Conservation (phyloP, 495 filamentous ascomycete genomes). For the Chaetomium cochliodes region DNA sequence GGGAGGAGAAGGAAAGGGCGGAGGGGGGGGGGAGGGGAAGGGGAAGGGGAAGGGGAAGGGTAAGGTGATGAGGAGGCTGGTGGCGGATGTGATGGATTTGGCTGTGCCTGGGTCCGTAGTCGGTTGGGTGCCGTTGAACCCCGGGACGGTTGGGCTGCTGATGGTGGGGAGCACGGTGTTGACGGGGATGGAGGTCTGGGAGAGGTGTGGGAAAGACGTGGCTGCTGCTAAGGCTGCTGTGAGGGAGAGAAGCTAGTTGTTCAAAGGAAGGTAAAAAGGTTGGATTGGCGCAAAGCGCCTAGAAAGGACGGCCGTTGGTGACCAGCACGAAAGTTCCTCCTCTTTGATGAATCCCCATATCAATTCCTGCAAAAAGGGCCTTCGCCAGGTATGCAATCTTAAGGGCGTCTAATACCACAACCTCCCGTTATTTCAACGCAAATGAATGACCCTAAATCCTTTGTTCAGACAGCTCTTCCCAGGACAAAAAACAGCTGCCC, state of each 20-base stretch:
- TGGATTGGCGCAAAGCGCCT: not conserved
- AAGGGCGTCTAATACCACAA: no score
- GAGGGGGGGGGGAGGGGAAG: not conserved
- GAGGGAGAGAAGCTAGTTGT: not conserved
- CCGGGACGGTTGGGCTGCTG: slow-evolving; percentile 48
- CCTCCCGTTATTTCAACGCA: not conserved
- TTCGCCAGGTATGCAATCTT: no score
- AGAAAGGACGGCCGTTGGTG: not conserved
- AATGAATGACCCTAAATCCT: not conserved
- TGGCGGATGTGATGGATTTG: slow-evolving; percentile 58
- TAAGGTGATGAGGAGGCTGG: slow-evolving; percentile 39
- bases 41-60: slow-evolving; percentile 16
- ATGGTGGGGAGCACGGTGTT: slow-evolving; percentile 60
- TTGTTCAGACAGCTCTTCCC: not conserved
- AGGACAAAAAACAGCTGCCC: not conserved
- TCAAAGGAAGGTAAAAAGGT: not conserved
- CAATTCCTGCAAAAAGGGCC: not conserved
- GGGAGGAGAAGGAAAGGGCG: not conserved
- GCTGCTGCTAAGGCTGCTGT: slow-evolving; percentile 3
- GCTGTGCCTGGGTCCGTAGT: slow-evolving; percentile 54
- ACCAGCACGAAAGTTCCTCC: not conserved
- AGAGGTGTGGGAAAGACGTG: slow-evolving; percentile 43
- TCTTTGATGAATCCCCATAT: not conserved
- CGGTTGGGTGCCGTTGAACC: slow-evolving; percentile 52
- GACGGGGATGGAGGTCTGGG: slow-evolving; percentile 59